Conservation (phyloP, 805 yeast species). For the Barnettozyma siamensis region DNA sequence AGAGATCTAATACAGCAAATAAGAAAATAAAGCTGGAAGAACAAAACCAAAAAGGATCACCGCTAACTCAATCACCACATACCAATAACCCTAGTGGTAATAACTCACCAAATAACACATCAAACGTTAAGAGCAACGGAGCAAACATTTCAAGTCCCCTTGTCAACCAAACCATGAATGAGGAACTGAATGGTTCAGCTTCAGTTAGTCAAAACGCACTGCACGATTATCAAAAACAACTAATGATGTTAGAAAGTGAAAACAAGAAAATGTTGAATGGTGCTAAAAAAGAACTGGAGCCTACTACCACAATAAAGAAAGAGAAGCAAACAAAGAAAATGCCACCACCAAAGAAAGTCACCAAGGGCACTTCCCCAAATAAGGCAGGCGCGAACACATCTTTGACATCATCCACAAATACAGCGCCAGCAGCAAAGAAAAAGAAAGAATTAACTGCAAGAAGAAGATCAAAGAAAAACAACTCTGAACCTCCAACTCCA, state of each 20-base stretch:
- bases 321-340: slow-evolving; percentile 11
- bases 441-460: slow-evolving; percentile 20
- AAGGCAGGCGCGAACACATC: slow-evolving; percentile 5
- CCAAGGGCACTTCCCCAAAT: slow-evolving; percentile 9
- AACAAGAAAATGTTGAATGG: slow-evolving; percentile 62
- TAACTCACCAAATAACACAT: slow-evolving; percentile 10
- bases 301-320: slow-evolving; percentile 8
- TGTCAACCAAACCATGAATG: slow-evolving; percentile 14
- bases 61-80: slow-evolving; percentile 9
- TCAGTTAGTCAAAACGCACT: slow-evolving; percentile 39
- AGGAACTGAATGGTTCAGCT: slow-evolving; percentile 10
- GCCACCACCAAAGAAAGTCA: slow-evolving; percentile 23
- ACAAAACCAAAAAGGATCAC: slow-evolving; percentile 9
- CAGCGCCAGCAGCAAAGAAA: slow-evolving; percentile 9
- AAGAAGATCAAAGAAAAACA: slow-evolving; percentile 16
- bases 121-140: slow-evolving; percentile 5
- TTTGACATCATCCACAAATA: slow-evolving; percentile 1
- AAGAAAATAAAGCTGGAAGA: slow-evolving; percentile 20
- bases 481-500: slow-evolving; percentile 37
- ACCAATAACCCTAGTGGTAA: slow-evolving; percentile 2
- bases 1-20: slow-evolving; percentile 13
- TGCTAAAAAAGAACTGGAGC: slow-evolving; percentile 31
- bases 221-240: slow-evolving; percentile 77
- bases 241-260: slow-evolving; percentile 68
- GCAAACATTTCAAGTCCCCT: slow-evolving; percentile 24